Base-by-base conservation (phyloP, 768 basidiomycete genomes). In the Auricularia sp. region DNA sequence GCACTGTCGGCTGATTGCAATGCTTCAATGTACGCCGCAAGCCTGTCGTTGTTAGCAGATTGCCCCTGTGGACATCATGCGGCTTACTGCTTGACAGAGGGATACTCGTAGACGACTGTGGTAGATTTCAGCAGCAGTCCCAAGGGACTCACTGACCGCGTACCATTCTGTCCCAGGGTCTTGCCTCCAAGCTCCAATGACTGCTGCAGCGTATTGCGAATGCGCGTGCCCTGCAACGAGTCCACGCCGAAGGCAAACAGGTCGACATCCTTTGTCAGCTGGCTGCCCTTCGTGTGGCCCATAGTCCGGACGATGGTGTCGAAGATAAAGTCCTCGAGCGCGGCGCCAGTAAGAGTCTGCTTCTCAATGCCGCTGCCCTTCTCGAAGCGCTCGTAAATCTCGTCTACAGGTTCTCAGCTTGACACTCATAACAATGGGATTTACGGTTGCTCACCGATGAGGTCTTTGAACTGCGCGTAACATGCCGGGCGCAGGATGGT, bases 161-260 rank as follows among this genome's bases (percentile, higher is more conserved):
- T 51, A 73, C 69, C 70, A 68, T 79, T 80, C 69, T 77, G 74
- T 29, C 74, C 75, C 1, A 81, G 71, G 0, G 66, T 73, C 62
- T 70, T 63, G 3, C 71, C 71, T 44, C 64, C 68, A 4, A 77
- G 66, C 64, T 74, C 74, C 24, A 76, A 59, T 13, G 77, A 77
- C 69, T 80, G 80, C 67, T 79, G 79, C 51, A 77, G 70, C 2
- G 73, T 72, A 68, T 84, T 85, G 29, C 82, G 71, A 35, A 85
- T 78, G n/a, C 81, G 73, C 3, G 80, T 79, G 11, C 80, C 81
- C 65, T 83, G 80, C 24, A 85, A 68, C 10, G 83, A 83, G 69
- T 85, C 82, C 36, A 85, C 75, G 33, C 84, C 84, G 59, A 79
- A 82, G 0, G 77, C 68, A 71, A 77, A 77, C 24, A 77, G 72